Percentiles rank a stretch among this genome's conserved stretches.
Conservation (phyloP, 140 eudicot genomes). For the Bidens hawaiensis region DNA sequence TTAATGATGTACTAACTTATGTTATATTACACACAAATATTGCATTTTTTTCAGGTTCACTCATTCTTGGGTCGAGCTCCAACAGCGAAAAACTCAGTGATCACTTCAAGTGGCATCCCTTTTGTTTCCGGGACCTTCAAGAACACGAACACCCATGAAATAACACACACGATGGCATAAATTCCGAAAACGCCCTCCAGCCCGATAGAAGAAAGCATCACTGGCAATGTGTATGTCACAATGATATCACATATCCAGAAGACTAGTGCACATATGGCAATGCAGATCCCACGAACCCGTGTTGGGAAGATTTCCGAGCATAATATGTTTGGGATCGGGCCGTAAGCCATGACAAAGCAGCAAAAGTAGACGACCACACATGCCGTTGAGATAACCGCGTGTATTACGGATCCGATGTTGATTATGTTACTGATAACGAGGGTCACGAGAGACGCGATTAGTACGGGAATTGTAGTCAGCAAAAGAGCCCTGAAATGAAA, state of each 20-base stretch:
- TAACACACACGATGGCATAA: slow-evolving; percentile 37
- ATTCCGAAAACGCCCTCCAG: slow-evolving; percentile 45
- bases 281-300: slow-evolving; percentile 51
- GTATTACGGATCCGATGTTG: slow-evolving; percentile 34
- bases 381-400: slow-evolving; percentile 39
- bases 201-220: slow-evolving; percentile 45
- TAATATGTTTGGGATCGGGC: slow-evolving; percentile 50
- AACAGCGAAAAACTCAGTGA: slow-evolving; percentile 49
- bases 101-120: slow-evolving; percentile 59
- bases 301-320: slow-evolving; percentile 55
- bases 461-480: slow-evolving; percentile 42
- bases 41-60: background rate
- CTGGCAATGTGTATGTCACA: slow-evolving; percentile 46
- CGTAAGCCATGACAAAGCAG: slow-evolving; percentile 50
- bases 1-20: background rate
- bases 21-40: background rate
- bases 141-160: slow-evolving; percentile 49
- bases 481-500: slow-evolving; percentile 32
- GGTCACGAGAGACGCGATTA: slow-evolving; percentile 37
- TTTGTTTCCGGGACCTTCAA: slow-evolving; percentile 55
- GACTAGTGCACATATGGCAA: slow-evolving; percentile 45
- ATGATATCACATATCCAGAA: slow-evolving; percentile 53
- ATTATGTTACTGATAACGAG: slow-evolving; percentile 37
- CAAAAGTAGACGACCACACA: slow-evolving; percentile 54
- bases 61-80: slow-evolving; percentile 37